Evolutionary conservation across 163 green algal species (phyloP).

Genomic region (Coccomyxa subellipsoidea): DNA sequence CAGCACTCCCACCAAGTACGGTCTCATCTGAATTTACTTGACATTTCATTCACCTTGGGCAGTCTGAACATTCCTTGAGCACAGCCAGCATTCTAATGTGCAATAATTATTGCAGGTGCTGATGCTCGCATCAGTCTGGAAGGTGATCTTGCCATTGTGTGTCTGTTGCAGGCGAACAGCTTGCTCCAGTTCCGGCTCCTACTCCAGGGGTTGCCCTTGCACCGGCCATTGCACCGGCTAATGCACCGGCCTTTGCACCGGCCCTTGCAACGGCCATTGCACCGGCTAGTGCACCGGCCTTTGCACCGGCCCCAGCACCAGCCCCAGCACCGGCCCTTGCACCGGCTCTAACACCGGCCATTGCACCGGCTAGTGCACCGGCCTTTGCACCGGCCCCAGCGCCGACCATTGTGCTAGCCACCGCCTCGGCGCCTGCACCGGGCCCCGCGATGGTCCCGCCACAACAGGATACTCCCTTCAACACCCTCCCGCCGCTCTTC

Average conservation of each 20-base stretch:
- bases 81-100: too few relatives aligned
- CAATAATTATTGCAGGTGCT: too few relatives aligned
- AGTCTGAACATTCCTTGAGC: too few relatives aligned
- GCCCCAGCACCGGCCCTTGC: not conserved
- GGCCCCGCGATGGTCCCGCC: too few relatives aligned
- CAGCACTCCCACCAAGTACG: not conserved
- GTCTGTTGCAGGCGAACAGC: too few relatives aligned
- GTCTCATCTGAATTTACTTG: too few relatives aligned
- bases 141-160: too few relatives aligned
- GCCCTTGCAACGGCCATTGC: not conserved
- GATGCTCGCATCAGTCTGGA: too few relatives aligned
- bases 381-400: not conserved
- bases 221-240: not conserved
- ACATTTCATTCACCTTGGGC: too few relatives aligned
- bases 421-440: not conserved
- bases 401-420: not conserved
- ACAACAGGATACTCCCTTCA: not conserved
- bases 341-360: not conserved
- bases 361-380: not conserved
- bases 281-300: not conserved
- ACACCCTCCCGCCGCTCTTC: not conserved
- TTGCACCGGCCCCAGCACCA: not conserved
- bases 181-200: not conserved
- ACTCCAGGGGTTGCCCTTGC: not conserved
- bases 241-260: not conserved